phyloP scores from a whole-genome alignment of 768 basidiomycete genomes.

The Boletus coccyginus region DNA sequence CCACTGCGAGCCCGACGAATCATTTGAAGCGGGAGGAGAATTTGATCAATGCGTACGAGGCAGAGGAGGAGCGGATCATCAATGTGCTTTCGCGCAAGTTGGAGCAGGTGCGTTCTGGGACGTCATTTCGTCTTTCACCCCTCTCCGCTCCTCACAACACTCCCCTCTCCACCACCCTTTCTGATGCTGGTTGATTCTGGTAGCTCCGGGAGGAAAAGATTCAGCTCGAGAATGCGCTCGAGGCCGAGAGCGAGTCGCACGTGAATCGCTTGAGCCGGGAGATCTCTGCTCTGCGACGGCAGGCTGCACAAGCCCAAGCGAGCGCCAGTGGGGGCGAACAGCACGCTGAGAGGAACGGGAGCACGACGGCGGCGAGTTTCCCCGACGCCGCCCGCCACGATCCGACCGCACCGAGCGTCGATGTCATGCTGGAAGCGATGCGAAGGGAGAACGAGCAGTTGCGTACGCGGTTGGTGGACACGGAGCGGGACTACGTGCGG shows the following conservation, averaged over 20 bases:
- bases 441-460: slow-evolving; percentile 77
- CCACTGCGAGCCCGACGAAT: slow-evolving; percentile 50
- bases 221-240: slow-evolving; percentile 73
- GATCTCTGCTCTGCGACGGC: slow-evolving; percentile 58
- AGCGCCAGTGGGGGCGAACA: slow-evolving; percentile 7
- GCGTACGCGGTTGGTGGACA: slow-evolving; percentile 62
- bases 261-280: slow-evolving; percentile 76
- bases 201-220: slow-evolving; percentile 86
- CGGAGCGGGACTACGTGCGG: slow-evolving; percentile 75
- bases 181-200: background rate
- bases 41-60: slow-evolving; percentile 86
- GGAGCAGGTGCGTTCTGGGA: slow-evolving; percentile 55
- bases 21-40: slow-evolving; percentile 57
- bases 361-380: too few relatives aligned
- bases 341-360: slow-evolving; percentile 17
- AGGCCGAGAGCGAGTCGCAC: slow-evolving; percentile 84
- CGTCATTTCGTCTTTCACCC: too few relatives aligned
- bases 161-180: rapidly evolving
- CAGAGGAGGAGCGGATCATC: slow-evolving; percentile 87
- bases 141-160: too few relatives aligned
- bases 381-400: slow-evolving; percentile 9
- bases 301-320: slow-evolving; percentile 14
- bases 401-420: slow-evolving; percentile 40
- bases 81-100: slow-evolving; percentile 80
- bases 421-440: slow-evolving; percentile 73